Percentiles rank a stretch among this genome's conserved stretches.
Conservation (phyloP, 495 filamentous ascomycete genomes). For the Daldinia concentrica region DNA sequence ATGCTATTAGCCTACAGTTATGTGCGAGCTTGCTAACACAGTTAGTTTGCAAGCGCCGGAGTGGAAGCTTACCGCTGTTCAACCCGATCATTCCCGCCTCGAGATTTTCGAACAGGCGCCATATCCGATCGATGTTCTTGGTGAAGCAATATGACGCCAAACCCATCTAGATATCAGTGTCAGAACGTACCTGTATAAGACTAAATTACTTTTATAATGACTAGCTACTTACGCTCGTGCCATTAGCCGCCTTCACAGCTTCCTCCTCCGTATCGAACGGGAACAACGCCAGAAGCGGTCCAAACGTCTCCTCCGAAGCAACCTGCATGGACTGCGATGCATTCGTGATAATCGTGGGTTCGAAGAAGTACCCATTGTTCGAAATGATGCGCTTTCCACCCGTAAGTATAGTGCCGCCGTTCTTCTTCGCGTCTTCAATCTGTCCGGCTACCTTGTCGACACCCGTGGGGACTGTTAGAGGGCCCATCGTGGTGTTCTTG, state of each 20-base stretch:
- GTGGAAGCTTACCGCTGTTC: constrained; percentile 64
- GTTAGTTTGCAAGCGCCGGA: too few relatives aligned
- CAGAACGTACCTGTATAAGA: not conserved
- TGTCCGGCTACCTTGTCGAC: constrained; percentile 70
- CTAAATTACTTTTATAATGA: not conserved
- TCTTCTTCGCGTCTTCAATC: constrained; percentile 68
- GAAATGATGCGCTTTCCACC: constrained; percentile 56
- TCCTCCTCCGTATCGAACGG: constrained; percentile 76
- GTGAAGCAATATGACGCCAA: constrained; percentile 78
- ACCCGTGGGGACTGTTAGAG: constrained; percentile 70
- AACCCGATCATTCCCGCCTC: constrained; percentile 81
- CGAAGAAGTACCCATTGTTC: constrained; percentile 71
- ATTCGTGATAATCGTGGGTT: constrained; percentile 72
- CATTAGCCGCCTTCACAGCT: constrained; percentile 68
- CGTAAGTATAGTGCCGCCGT: constrained; percentile 69
- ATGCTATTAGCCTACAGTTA: not conserved
- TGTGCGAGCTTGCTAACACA: not conserved
- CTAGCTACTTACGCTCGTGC: constrained; percentile 60
- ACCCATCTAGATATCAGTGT: constrained; percentile 60
- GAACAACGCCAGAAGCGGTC: constrained; percentile 72
- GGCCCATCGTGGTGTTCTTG: constrained; percentile 70
- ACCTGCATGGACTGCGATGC: constrained; percentile 72
- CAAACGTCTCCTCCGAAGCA: constrained; percentile 74
- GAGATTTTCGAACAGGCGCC: constrained; percentile 76
- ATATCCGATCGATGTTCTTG: constrained; percentile 75